Conservation (phyloP, 345 rosid genomes). For the Carallia pectinifolia region DNA sequence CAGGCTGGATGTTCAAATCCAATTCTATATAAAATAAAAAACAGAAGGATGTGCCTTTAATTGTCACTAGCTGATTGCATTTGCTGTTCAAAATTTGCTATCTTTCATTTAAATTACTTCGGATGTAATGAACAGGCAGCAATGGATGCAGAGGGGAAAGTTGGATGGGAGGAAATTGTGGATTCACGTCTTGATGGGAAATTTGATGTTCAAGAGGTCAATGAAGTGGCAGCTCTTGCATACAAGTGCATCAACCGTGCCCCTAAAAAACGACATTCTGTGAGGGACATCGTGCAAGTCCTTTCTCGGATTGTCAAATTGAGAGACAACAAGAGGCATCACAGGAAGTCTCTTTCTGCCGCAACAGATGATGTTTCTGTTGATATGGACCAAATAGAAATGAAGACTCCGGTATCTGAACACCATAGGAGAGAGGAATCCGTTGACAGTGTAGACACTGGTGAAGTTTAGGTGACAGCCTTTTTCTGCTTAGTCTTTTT, state of each 20-base stretch:
- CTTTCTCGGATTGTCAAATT: constrained; percentile 63
- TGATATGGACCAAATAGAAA: constrained; percentile 43
- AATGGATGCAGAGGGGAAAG: constrained; percentile 75
- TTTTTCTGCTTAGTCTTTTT: constrained; percentile 13
- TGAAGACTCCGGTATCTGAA: constrained; percentile 34
- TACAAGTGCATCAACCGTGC: constrained; percentile 74
- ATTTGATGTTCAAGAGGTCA: constrained; percentile 69
- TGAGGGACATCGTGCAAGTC: constrained; percentile 93
- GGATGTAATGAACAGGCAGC: constrained; percentile 61
- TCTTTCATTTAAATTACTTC: background rate
- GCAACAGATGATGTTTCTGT: constrained; percentile 46
- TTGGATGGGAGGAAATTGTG: constrained; percentile 96
- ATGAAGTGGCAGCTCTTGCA: constrained; percentile 83
- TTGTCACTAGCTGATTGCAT: no score
- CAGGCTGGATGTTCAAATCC: no score
- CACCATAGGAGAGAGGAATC: constrained; percentile 66
- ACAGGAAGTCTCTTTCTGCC: constrained; percentile 42
- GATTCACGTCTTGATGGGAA: constrained; percentile 79
- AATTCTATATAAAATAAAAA: no score
- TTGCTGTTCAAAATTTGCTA: background rate
- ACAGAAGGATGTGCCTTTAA: no score
- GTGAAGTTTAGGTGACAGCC: constrained; percentile 39
- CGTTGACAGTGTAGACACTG: constrained; percentile 57
- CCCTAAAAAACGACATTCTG: constrained; percentile 81
- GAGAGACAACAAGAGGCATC: constrained; percentile 63